phyloP scores from a whole-genome alignment of 352 stramenopile genomes.

The Thraustotheca clavata region DNA sequence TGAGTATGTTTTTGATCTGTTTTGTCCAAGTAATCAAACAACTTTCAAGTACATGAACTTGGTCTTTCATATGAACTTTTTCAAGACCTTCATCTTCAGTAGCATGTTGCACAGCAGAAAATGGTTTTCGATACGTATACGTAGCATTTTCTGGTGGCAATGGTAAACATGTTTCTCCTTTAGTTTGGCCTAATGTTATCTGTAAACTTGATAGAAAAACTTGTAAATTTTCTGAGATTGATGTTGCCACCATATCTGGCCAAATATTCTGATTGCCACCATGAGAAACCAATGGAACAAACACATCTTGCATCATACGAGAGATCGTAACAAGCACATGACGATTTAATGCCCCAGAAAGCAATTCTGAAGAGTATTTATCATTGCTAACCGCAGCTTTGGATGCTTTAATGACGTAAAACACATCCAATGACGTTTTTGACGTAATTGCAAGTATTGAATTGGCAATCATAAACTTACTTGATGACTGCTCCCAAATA shows the following conservation, averaged over 20 bases:
- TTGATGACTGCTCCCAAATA: neutral
- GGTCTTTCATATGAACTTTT: slow-evolving; percentile 42
- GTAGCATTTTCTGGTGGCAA: slow-evolving; percentile 39
- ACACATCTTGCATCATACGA: slow-evolving; percentile 62
- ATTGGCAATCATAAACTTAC: neutral
- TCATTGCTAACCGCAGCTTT: slow-evolving; percentile 54
- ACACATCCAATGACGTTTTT: slow-evolving; percentile 27
- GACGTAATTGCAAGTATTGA: neutral
- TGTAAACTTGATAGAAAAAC: slow-evolving; percentile 78
- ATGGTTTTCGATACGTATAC: too few species aligned
- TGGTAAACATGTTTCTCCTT: slow-evolving; percentile 72
- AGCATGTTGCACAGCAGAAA: too few species aligned
- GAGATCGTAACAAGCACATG: slow-evolving; percentile 67
- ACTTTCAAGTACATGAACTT: slow-evolving; percentile 80
- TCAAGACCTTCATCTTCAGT: neutral
- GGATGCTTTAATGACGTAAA: slow-evolving; percentile 69
- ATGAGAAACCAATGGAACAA: slow-evolving; percentile 67
- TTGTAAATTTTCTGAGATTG: slow-evolving; percentile 66
- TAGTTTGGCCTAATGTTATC: slow-evolving; percentile 82
- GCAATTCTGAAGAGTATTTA: slow-evolving; percentile 57
- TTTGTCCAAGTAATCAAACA: slow-evolving; percentile 92
- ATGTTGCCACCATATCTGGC: slow-evolving; percentile 74
- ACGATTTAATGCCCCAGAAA: slow-evolving; percentile 60
- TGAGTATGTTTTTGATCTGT: slow-evolving; percentile 91
- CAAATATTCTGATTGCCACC: slow-evolving; percentile 67